Conservation (phyloP, 2,329 filamentous ascomycete genomes). For the Dothideomycetidae sp. region DNA sequence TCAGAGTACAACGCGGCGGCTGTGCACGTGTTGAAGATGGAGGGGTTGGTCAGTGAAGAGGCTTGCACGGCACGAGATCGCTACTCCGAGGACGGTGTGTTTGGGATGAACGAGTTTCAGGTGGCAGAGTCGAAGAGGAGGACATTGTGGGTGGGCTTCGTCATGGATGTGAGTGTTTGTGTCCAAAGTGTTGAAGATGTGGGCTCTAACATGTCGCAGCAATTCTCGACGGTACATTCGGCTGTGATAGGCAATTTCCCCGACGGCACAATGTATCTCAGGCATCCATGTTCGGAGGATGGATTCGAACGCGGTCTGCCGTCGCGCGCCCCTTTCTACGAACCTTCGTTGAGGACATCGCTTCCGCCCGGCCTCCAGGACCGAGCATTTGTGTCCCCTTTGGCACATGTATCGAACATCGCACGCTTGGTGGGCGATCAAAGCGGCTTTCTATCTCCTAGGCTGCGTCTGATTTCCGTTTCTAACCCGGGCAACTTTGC, state of each 20-base stretch:
- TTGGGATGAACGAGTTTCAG: conserved; percentile 19
- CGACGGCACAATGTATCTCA: conserved; percentile 50
- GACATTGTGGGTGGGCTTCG: conserved; percentile 58
- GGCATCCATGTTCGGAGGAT: conserved; percentile 47
- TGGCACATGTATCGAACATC: conserved; percentile 8
- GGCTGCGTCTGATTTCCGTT: neutral
- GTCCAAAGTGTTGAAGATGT: no score
- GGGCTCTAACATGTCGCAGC: no score
- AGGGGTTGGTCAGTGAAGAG: conserved; percentile 51
- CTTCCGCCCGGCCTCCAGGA: neutral
- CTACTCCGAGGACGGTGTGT: conserved; percentile 13
- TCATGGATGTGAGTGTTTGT: conserved; percentile 50
- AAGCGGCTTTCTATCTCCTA: conserved; percentile 43
- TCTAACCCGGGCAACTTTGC: conserved; percentile 25
- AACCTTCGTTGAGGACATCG: neutral
- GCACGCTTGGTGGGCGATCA: conserved; percentile 52
- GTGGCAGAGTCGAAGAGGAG: conserved; percentile 53
- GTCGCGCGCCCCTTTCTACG: conserved; percentile 44
- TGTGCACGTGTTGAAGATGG: conserved; percentile 42
- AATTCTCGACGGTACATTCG: conserved; percentile 44
- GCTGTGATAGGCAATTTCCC: conserved; percentile 42
- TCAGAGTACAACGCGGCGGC: conserved; percentile 52
- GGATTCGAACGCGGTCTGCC: conserved; percentile 48
- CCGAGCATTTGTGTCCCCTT: conserved; percentile 3
- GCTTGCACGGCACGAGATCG: conserved; percentile 20